A percentile compares a stretch with the other conserved stretches of the same genome.
phyloP scores from a whole-genome alignment of 2,329 filamentous ascomycete species.

The Alternaria brassicae region DNA sequence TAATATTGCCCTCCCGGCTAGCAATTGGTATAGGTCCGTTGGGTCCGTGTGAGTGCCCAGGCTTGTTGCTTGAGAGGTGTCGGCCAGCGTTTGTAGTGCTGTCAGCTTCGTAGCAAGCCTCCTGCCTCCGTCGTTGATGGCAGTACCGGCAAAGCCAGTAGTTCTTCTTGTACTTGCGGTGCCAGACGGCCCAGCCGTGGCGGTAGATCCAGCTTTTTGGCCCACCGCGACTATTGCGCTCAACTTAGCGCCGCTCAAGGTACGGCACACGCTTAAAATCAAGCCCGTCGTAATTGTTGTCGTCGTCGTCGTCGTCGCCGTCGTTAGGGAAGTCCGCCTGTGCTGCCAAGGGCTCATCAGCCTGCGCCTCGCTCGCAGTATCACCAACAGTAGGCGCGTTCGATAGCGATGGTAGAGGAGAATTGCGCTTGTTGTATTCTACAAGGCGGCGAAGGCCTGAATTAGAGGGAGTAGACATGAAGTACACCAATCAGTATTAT shows the following conservation, averaged over 20 bases:
- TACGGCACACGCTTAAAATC: conserved; percentile 13
- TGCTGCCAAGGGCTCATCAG: neutral
- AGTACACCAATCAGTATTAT: neutral
- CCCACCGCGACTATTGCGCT: conserved; percentile 1
- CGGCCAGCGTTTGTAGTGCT: too few species aligned
- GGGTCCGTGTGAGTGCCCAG: too few species aligned
- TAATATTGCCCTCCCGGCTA: too few species aligned
- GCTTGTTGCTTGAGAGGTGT: too few species aligned
- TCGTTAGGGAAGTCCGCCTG: neutral
- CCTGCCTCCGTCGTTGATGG: neutral
- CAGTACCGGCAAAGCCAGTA: conserved; percentile 9
- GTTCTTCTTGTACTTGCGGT: conserved; percentile 6
- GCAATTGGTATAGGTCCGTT: too few species aligned
- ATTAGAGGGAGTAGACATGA: conserved; percentile 5
- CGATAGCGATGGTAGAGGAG: conserved; percentile 1
- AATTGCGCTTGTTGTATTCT: conserved; percentile 1
- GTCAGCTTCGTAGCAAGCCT: too few species aligned
- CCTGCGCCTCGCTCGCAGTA: neutral
- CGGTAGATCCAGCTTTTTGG: too few species aligned
- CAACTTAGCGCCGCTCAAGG: conserved; percentile 10
- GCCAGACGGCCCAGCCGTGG: neutral
- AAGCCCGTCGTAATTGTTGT: neutral
- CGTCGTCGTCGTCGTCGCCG: too few species aligned
- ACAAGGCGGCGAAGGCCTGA: conserved; percentile 8
- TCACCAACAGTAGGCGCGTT: neutral